These are phyloP conservation scores for Verticillium nubilum DNA, from an alignment of 2,329 filamentous ascomycete genomes.

Conservation along the genomic window DNA sequence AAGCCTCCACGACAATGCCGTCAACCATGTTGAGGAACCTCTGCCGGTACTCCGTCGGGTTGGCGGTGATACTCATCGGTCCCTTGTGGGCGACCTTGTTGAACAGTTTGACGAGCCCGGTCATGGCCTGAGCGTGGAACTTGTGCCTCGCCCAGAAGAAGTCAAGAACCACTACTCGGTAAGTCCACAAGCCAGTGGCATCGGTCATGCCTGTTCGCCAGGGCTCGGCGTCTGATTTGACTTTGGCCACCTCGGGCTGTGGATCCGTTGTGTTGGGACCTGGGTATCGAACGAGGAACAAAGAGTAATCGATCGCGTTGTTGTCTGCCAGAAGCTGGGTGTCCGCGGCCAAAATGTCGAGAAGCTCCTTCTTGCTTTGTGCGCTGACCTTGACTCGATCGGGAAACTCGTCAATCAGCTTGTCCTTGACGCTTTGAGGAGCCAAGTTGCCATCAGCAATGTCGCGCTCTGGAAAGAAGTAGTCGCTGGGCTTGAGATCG, in stretches of 20 bases:
- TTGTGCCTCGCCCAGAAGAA: constrained; percentile 79
- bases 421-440: constrained; percentile 58
- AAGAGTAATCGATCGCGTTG: constrained; percentile 70
- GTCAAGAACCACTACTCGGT: constrained; percentile 63
- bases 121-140: constrained; percentile 59
- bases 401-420: constrained; percentile 61
- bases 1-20: constrained; percentile 31
- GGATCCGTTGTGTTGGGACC: constrained; percentile 8
- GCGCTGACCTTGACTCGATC: constrained; percentile 56
- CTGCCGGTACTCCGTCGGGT: constrained; percentile 60
- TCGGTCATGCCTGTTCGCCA: constrained; percentile 61
- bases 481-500: constrained; percentile 68
- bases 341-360: constrained; percentile 51
- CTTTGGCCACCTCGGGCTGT: constrained; percentile 31
- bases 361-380: constrained; percentile 50
- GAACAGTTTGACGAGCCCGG: constrained; percentile 56
- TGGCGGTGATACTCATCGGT: constrained; percentile 71
- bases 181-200: constrained; percentile 59
- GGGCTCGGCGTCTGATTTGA: constrained; percentile 16
- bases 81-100: constrained; percentile 59
- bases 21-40: constrained; percentile 45
- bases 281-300: constrained; percentile 58
- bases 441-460: constrained; percentile 59
- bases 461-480: constrained; percentile 72
- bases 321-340: constrained; percentile 55